Evolutionary conservation across 345 rosid species (phyloP), one percentile per base, ranked within the genome.

Genomic region (Excoecaria agallocha): DNA sequence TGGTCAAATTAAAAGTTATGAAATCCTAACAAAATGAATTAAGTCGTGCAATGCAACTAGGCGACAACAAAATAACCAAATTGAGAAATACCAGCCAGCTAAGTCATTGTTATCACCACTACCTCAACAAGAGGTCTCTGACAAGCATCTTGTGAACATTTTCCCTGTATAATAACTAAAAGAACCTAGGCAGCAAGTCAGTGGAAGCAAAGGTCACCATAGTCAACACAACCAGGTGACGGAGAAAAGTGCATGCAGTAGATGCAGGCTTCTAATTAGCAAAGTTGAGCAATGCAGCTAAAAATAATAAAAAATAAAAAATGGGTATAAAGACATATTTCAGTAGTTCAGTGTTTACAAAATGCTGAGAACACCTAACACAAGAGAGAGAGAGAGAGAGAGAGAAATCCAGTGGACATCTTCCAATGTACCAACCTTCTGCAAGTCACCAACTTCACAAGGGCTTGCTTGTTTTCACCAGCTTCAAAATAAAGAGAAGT

Each of bases 391-490:
- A 30, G n/a, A n/a, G n/a, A n/a, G n/a, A n/a, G 12, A 41, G 51
- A 43, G 10, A 43, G 10, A 43, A 5, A 8, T 39, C 22, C 11
- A 66, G 43, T 3, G 10, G 56, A 72, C 13, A 24, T 38, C 37
- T 63, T 37, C 16, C 15, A 11, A 12, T 43, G 15, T 37, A 57
- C 66, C 52, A 48, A 59, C 98, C 90, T 89, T 80, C 80, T 84
- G 80, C 99, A 95, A 73, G 86, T 79, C 68, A 91, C 90, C 78
- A 95, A 84, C 81, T 95, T 93, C 69, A 95, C 96, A 74, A 95
- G 89, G 78, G 99, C 99, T 84, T 93, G 99, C 84, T 95, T 95
- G 76, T 82, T 82, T 86, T 93, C 99, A 78, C 92, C 97, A 74
- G 94, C 96, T 88, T 95, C 99, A 74, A 78, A 78, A 71, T 95